phyloP scores from a whole-genome alignment of 2,329 filamentous ascomycete genomes.

The Pseudogymnoascus sp. region DNA sequence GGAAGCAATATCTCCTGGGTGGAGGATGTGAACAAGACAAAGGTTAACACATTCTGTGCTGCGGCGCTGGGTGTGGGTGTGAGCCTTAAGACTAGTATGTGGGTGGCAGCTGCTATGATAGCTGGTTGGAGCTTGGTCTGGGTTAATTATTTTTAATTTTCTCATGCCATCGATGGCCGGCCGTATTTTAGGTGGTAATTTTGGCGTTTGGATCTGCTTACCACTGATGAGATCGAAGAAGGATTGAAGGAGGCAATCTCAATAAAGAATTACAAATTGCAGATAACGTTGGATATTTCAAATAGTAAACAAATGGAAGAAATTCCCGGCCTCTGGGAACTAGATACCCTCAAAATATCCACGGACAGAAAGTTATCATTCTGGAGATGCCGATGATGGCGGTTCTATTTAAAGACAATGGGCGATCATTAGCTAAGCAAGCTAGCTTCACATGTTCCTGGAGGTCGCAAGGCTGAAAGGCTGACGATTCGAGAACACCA shows the following conservation, averaged over 20 bases:
- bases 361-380: neutral
- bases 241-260: neutral
- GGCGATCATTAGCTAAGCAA: conserved; percentile 1
- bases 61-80: neutral
- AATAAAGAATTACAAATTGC: neutral
- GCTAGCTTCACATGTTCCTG: neutral
- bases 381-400: neutral
- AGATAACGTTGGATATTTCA: neutral
- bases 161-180: neutral
- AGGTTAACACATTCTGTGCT: neutral
- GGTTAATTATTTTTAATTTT: neutral
- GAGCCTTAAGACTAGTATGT: neutral
- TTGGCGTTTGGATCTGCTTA: neutral
- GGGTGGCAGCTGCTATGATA: neutral
- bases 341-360: neutral
- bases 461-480: conserved; percentile 3
- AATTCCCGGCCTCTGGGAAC: neutral
- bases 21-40: neutral
- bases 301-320: neutral
- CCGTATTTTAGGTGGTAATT: neutral
- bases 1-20: neutral
- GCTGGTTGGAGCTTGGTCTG: neutral
- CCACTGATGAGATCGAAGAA: neutral
- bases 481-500: neutral
- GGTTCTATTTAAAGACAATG: neutral